These are phyloP conservation scores for Rhizopus arrhizus DNA, from an alignment of 371 early-diverging fungal genomes.

Conservation along the genomic window DNA sequence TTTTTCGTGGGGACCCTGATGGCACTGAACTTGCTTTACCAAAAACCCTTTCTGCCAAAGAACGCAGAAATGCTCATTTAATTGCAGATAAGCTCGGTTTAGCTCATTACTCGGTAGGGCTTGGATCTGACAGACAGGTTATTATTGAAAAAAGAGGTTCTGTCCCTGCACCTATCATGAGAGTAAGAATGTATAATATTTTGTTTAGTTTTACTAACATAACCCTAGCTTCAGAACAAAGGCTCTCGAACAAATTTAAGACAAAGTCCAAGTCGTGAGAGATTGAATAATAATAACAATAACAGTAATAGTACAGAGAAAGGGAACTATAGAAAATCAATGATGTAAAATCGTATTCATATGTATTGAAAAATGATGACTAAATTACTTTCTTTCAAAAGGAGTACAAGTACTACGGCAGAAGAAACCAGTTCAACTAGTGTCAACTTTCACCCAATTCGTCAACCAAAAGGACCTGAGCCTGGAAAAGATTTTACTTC, in stretches of 20 bases:
- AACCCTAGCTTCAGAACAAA: constrained; percentile 23
- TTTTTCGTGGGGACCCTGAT: constrained; percentile 68
- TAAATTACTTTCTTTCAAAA: background rate
- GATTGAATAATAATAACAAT: constrained; percentile 11
- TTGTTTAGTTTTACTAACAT: background rate
- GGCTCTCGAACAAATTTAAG: constrained; percentile 28
- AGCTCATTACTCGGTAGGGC: constrained; percentile 58
- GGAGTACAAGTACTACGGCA: constrained; percentile 28
- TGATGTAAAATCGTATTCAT: constrained; percentile 29
- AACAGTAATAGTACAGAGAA: constrained; percentile 14
- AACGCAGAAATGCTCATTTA: constrained; percentile 58
- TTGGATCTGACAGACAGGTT: constrained; percentile 47
- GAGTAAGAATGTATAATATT: constrained; percentile 15
- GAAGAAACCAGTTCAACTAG: background rate
- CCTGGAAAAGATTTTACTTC: constrained; percentile 57
- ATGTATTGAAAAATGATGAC: background rate
- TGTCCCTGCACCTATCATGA: constrained; percentile 29
- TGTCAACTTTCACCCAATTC: constrained; percentile 54
- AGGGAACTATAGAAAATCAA: constrained; percentile 33
- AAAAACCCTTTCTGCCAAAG: constrained; percentile 49
- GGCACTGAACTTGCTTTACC: constrained; percentile 64
- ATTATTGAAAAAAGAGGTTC: constrained; percentile 42
- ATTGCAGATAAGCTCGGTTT: constrained; percentile 62
- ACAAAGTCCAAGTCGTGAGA: constrained; percentile 37
- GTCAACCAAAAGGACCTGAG: constrained; percentile 66